Percentiles rank a stretch among this genome's conserved stretches.
These are phyloP conservation scores for Claviceps capensis DNA, from an alignment of 2,329 filamentous ascomycete species.

Conservation along the genomic window DNA sequence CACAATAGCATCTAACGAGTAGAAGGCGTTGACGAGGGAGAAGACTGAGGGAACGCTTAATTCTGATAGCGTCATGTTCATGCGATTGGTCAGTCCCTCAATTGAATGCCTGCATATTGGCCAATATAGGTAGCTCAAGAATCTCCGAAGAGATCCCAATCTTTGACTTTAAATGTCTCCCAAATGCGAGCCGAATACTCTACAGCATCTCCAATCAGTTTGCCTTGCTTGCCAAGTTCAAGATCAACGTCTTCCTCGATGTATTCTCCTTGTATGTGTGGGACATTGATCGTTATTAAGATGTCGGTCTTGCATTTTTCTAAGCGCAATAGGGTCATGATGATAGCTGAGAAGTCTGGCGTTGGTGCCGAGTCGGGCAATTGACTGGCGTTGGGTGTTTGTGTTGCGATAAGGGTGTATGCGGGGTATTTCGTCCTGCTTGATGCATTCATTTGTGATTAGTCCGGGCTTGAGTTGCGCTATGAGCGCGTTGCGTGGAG, in stretches of 20 bases:
- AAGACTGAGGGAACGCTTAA: not conserved
- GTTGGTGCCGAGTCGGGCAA: slow-evolving; percentile 23
- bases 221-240: slow-evolving; percentile 49
- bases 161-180: slow-evolving; percentile 61
- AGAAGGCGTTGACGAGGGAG: not conserved
- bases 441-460: slow-evolving; percentile 17
- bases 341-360: slow-evolving; percentile 57
- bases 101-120: not conserved
- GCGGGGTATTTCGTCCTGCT: slow-evolving; percentile 36
- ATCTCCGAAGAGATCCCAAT: slow-evolving; percentile 60
- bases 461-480: not conserved
- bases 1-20: too few species aligned
- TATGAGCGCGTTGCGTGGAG: not conserved
- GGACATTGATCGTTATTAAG: slow-evolving; percentile 76
- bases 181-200: slow-evolving; percentile 57
- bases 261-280: slow-evolving; percentile 64
- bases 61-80: not conserved
- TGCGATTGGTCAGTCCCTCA: not conserved
- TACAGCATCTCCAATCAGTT: slow-evolving; percentile 53
- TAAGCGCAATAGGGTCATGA: slow-evolving; percentile 65
- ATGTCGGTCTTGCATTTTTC: slow-evolving; percentile 67
- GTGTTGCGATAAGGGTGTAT: slow-evolving; percentile 57
- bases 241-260: slow-evolving; percentile 58
- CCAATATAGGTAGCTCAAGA: slow-evolving; percentile 5
- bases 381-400: slow-evolving; percentile 29